phyloP scores from a whole-genome alignment of 768 basidiomycete genomes.

The Suillus americanus region DNA sequence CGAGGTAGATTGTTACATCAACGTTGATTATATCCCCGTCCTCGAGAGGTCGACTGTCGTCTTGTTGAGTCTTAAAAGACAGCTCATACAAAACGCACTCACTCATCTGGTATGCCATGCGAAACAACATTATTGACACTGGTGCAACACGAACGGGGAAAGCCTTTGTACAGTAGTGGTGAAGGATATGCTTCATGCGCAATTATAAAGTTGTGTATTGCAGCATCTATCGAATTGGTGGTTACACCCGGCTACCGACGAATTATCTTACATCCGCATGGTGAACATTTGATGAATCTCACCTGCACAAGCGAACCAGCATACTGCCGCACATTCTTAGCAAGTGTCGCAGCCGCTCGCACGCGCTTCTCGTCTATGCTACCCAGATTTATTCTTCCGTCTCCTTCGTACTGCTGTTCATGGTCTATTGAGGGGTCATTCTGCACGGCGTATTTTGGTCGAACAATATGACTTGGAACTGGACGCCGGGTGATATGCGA shows the following conservation, averaged over 20 bases:
- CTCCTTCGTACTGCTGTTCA: conserved; percentile 17
- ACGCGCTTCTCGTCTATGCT: conserved; percentile 51
- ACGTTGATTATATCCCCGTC: conserved; percentile 87
- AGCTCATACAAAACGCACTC: conserved; percentile 21
- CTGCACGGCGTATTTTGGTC: conserved; percentile 50
- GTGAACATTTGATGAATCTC: background rate
- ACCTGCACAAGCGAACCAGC: conserved; percentile 57
- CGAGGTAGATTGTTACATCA: conserved; percentile 81
- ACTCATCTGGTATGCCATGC: conserved; percentile 94
- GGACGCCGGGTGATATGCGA: conserved; percentile 54
- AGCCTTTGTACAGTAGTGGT: conserved; percentile 68
- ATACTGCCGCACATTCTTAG: conserved; percentile 54
- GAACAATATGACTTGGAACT: conserved; percentile 56
- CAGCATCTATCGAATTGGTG: conserved; percentile 71
- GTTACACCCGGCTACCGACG: conserved; percentile 61
- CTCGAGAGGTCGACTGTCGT: conserved; percentile 68
- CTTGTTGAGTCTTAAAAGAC: conserved; percentile 5
- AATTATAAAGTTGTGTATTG: conserved; percentile 72
- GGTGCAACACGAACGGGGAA: conserved; percentile 50
- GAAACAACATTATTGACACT: conserved; percentile 86
- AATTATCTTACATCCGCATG: background rate
- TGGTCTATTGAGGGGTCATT: conserved; percentile 5
- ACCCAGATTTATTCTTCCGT: conserved; percentile 48
- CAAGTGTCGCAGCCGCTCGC: conserved; percentile 54
- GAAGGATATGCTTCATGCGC: conserved; percentile 80